Conservation (phyloP, 768 basidiomycete species). For the Rubroboletus pulcherrimus region DNA sequence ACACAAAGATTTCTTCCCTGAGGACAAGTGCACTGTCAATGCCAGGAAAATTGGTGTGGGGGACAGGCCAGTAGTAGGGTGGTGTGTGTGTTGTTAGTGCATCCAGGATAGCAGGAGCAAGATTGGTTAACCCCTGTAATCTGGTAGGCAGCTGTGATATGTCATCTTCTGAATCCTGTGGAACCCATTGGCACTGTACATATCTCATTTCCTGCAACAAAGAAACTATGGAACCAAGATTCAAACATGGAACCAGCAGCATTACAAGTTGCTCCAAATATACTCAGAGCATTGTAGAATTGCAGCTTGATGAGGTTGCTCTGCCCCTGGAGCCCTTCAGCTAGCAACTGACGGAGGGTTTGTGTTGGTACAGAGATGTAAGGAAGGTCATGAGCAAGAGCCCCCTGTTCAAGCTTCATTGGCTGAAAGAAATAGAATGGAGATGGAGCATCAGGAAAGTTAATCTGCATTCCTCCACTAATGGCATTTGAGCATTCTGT, state of each 20-base stretch:
- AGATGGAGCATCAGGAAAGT: not conserved
- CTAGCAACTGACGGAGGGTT: not conserved
- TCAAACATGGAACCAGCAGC: not conserved
- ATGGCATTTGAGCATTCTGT: too few species aligned
- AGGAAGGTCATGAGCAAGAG: not conserved
- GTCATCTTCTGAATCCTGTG: too few species aligned
- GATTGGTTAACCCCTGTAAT: too few species aligned
- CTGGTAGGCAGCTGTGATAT: not conserved
- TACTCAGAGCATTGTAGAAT: not conserved
- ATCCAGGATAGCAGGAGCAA: not conserved
- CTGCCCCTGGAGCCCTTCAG: not conserved
- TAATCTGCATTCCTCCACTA: too few species aligned
- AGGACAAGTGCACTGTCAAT: not conserved
- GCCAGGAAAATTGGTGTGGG: not conserved
- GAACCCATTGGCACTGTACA: not conserved
- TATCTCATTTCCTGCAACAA: not conserved
- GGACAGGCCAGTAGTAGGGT: not conserved
- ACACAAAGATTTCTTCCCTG: not conserved
- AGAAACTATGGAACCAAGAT: too few species aligned
- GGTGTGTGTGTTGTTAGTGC: accelerated
- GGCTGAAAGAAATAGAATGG: not conserved
- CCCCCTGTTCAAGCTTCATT: too few species aligned
- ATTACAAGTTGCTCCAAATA: not conserved
- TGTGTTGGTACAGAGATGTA: not conserved
- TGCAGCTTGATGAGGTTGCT: accelerated